Conservation (phyloP, 73 alveolate species). For the Paramecium sonneborni region DNA sequence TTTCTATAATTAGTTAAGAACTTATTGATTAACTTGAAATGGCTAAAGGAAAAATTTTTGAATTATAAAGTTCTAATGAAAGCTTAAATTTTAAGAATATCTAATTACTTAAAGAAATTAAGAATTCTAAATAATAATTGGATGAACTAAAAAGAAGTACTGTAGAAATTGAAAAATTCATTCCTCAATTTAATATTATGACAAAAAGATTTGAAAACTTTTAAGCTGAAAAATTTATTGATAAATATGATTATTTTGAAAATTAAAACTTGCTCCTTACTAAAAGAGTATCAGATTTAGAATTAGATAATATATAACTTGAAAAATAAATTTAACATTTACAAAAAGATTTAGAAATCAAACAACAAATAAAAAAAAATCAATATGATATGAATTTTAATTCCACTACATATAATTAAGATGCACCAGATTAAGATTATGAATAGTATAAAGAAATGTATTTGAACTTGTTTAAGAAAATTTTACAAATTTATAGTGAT, state of each 20-base stretch:
- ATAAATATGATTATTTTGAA: conserved; percentile 48
- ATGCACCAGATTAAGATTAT: background rate
- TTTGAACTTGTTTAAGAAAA: conserved; percentile 32
- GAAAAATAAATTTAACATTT: background rate
- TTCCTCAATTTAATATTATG: conserved; percentile 35
- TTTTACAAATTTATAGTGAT: conserved; percentile 4
- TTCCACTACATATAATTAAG: background rate
- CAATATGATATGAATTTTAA: background rate
- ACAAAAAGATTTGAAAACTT: background rate
- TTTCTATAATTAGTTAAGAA: background rate
- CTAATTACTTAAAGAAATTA: background rate
- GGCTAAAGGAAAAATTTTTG: conserved; percentile 24
- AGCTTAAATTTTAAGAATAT: conserved; percentile 21
- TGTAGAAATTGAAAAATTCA: conserved; percentile 44
- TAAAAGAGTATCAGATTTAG: conserved; percentile 46
- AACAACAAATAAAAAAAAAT: background rate
- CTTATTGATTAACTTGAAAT: conserved; percentile 24
- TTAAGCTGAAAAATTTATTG: conserved; percentile 31
- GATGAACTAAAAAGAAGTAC: conserved; percentile 29
- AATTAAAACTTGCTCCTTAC: background rate
- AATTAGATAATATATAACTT: background rate
- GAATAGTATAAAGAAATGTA: conserved; percentile 4
- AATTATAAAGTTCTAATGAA: conserved; percentile 49
- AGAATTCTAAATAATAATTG: background rate
- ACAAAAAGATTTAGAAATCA: background rate